Conservation (phyloP, 1,139 yeast genomes). For the Candida mesenterica region DNA sequence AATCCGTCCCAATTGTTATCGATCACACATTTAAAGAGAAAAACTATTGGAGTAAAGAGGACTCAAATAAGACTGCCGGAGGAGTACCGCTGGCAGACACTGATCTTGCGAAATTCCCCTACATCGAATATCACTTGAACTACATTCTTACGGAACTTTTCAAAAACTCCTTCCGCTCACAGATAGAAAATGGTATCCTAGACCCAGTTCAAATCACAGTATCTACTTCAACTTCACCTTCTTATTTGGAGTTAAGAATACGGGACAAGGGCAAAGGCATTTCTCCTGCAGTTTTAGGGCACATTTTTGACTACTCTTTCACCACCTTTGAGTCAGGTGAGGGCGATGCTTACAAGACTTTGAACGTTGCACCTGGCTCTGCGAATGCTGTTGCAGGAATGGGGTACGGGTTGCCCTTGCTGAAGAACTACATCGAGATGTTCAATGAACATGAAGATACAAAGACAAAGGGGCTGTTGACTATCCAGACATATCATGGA, state of each 20-base stretch:
- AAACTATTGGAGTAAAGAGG: constrained; percentile 36
- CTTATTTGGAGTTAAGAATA: constrained; percentile 59
- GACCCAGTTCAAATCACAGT: constrained; percentile 71
- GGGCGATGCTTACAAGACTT: constrained; percentile 56
- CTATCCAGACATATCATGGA: constrained; percentile 77
- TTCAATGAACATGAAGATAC: constrained; percentile 32
- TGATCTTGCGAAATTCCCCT: constrained; percentile 52
- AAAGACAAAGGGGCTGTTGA: constrained; percentile 59
- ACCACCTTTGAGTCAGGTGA: constrained; percentile 68
- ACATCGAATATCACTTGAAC: constrained; percentile 83
- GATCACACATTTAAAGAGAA: constrained; percentile 41
- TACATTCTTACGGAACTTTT: constrained; percentile 84
- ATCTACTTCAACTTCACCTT: constrained; percentile 47
- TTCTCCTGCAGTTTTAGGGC: constrained; percentile 57
- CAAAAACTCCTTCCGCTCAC: constrained; percentile 84
- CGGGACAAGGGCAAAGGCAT: constrained; percentile 92
- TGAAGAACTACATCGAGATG: constrained; percentile 53
- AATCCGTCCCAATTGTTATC: constrained; percentile 58
- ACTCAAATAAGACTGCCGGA: constrained; percentile 17
- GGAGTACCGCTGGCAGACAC: constrained; percentile 17
- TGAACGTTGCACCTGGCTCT: constrained; percentile 69
- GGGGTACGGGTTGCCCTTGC: constrained; percentile 93
- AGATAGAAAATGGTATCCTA: constrained; percentile 63
- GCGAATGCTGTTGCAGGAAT: constrained; percentile 88
- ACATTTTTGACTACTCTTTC: constrained; percentile 82